Percentiles rank a stretch among this genome's conserved stretches.
phyloP scores from a whole-genome alignment of 352 stramenopile species.

The Phytophthora pistaciae region DNA sequence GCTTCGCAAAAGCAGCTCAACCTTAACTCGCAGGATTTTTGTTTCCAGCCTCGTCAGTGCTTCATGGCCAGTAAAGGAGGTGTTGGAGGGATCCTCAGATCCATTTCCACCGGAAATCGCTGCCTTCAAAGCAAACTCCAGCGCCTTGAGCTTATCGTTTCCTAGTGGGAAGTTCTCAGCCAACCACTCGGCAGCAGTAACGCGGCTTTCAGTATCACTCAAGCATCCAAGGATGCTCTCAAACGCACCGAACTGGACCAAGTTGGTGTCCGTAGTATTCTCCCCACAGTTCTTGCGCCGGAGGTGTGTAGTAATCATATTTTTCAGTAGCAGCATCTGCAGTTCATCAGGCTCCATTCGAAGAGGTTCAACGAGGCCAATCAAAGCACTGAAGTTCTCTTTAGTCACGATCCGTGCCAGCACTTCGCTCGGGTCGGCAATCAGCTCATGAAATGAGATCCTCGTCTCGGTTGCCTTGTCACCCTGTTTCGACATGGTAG shows the following conservation, averaged over 20 bases:
- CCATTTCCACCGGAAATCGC: constrained; percentile 16
- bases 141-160: constrained; percentile 52
- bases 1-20: constrained; percentile 47
- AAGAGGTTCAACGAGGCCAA: constrained; percentile 59
- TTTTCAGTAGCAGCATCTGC: constrained; percentile 81
- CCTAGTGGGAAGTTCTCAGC: constrained; percentile 53
- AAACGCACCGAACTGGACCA: constrained; percentile 38
- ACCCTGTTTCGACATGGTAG: background rate
- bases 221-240: constrained; percentile 42
- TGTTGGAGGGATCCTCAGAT: constrained; percentile 11
- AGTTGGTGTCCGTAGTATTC: background rate
- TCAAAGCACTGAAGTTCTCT: constrained; percentile 60
- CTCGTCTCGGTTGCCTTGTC: background rate
- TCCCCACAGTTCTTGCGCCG: constrained; percentile 1
- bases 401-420: constrained; percentile 54
- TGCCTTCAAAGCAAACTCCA: constrained; percentile 53
- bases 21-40: constrained; percentile 49
- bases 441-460: constrained; percentile 76
- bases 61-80: constrained; percentile 51
- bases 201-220: constrained; percentile 46
- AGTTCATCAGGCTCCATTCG: constrained; percentile 74
- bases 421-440: constrained; percentile 67
- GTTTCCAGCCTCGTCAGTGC: constrained; percentile 41
- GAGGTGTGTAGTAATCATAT: constrained; percentile 50
- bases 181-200: constrained; percentile 65